Evolutionary conservation across 2,329 filamentous ascomycete species (phyloP), one percentile per base, ranked within the genome.

Genomic region (Diplodia intermedia): DNA sequence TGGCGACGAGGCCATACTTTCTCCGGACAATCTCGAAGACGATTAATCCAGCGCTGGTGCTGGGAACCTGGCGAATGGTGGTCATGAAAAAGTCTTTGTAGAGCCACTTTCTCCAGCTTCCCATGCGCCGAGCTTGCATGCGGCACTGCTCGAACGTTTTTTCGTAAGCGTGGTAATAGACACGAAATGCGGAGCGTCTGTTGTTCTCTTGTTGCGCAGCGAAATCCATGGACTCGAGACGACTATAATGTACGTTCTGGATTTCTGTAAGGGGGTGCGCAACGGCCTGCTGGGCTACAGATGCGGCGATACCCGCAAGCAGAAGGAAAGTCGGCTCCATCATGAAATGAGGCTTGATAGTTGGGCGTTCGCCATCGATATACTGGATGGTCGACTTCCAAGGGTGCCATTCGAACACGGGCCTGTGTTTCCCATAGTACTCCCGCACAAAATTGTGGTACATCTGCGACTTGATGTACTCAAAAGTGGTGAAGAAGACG

Each of bases 1-100:
- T 74, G 29, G 50, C 50, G 4, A 11, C 57, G 33, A 67, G 26
- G 12, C 54, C 89, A 72, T 92, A 93, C 78, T 91, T 92, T 43
- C 90, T 83, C 68, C 91, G 82, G 47, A 93, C 88, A 54, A 94
- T 75, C 79, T 94, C 91, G 75, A 94, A 94, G 23, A 92, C 91
- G 71, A 94, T 91, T 69, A 94, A 76, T 0, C 90, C 91, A 0
- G 91, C 91, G 69, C 89, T 91, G 1, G 91, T 93, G 75, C 90
- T 91, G 0, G 91, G 91, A 1, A 92, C 89, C 78, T 93, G 90
- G 5, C 89, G 83, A 65, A 93, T 85, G 0, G 91, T 91, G 66
- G 86, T 89, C 85, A 86, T 87, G 84, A 90, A 88, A 76, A 93
- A 93, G 14, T 88, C 90, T 5, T 86, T 83, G 74, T 91, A 94